Base-by-base conservation (phyloP, 306 rosid species). In the Prunus davidiana region DNA sequence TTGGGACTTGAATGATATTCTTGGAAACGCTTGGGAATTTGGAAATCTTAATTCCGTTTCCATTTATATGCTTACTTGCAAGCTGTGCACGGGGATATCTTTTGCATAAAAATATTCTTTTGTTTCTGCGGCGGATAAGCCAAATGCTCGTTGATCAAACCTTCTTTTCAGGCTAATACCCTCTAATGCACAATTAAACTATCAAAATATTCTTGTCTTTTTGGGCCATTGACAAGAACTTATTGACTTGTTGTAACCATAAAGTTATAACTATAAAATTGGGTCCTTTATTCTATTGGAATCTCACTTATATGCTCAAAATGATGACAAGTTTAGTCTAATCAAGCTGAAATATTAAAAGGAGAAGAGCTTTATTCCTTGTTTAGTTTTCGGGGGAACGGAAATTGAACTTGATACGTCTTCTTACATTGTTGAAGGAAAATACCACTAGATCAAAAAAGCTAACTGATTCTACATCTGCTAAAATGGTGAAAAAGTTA, bases 11-110 rank as follows among this genome's bases (percentile, higher is more conserved):
- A 62, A 1, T 49, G 69, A 49, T 41, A 46, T 49, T 50, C 41
- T 49, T 18, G 19, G 58, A 19, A 57, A 57, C 20, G 64, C 30
- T 57, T 57, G 64, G 13, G 24, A 66, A 66, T n/a, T 43, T 38
- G 22, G n/a, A 46, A 46, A 51, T 54, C 60, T 52, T 8, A 24
- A 58, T 45, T 24, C 67, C 49, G 65, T 71, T 76, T 81, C 57
- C 41, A 58, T 25, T 28, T 30, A 38, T 45, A 45, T 58, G 50
- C 24, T 69, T 27, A 20, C 34, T 56, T 45, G 69, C 62, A 38
- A 52, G 46, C 79, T 78, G 20, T 69, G 66, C 66, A 67, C 10
- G 69, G 12, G 43, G 16, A 64, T 64, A n/a, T 32, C 49, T 34
- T 27, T 32, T 64, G 19, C 69, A 64, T 18, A 9, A 64, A 34